Evolutionary conservation across 148 eudicot genomes (phyloP).

Genomic region (Gaultheria prostrata): DNA sequence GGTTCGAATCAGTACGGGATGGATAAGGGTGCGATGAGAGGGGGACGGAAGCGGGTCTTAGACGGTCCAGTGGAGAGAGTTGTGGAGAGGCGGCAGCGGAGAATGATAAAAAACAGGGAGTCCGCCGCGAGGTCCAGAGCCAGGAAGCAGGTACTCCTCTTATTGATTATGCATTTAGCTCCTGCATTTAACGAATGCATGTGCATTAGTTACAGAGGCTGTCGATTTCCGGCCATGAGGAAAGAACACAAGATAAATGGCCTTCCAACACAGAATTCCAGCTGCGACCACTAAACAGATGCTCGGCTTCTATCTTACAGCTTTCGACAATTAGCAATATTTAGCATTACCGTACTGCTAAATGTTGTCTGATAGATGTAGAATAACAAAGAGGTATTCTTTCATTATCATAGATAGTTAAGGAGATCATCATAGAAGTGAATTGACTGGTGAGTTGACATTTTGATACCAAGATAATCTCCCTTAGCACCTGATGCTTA

Average conservation of each 20-base stretch:
- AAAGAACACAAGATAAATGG: neutral
- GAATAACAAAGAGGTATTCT: neutral
- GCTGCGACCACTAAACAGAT: neutral
- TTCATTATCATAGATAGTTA: neutral
- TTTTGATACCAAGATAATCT: neutral
- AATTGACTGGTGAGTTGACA: neutral
- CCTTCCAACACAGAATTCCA: neutral
- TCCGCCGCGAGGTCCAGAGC: slow-evolving; percentile 97
- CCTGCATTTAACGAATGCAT: too few species aligned
- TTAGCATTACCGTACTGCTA: neutral
- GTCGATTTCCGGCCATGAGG: neutral
- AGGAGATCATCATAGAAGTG: neutral
- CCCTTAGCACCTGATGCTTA: neutral
- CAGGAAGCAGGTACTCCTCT: slow-evolving; percentile 66
- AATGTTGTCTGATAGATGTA: neutral
- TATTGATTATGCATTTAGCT: neutral
- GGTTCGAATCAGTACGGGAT: slow-evolving; percentile 48
- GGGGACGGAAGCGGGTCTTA: slow-evolving; percentile 58
- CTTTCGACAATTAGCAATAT: neutral
- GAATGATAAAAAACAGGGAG: slow-evolving; percentile 90
- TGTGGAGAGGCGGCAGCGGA: slow-evolving; percentile 83
- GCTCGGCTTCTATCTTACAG: neutral
- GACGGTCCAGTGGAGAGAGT: slow-evolving; percentile 86
- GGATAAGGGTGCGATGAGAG: slow-evolving; percentile 52
- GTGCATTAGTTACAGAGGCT: neutral